Evolutionary conservation across 2,329 filamentous ascomycete species (phyloP).

Genomic region (Neonectria punicea): DNA sequence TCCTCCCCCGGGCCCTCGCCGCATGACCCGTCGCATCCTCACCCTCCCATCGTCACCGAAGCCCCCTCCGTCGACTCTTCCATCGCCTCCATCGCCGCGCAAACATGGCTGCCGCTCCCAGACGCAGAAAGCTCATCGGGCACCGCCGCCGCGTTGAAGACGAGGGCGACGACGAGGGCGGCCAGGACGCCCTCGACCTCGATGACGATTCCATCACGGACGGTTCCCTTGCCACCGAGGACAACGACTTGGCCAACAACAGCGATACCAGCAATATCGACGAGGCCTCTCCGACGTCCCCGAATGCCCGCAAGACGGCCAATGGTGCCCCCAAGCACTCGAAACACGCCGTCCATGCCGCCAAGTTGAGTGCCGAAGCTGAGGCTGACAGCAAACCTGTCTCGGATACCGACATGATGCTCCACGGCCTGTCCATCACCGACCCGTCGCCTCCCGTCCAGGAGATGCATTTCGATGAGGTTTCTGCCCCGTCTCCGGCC

Average conservation of each 20-base stretch:
- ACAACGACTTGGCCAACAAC: slow-evolving; percentile 67
- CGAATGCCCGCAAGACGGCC: slow-evolving; percentile 53
- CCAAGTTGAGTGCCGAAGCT: slow-evolving; percentile 51
- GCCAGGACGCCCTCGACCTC: slow-evolving; percentile 63
- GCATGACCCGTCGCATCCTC: slow-evolving; percentile 45
- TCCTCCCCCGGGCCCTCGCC: slow-evolving; percentile 32
- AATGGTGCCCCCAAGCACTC: slow-evolving; percentile 54
- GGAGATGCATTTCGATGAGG: slow-evolving; percentile 61
- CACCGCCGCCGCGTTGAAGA: slow-evolving; percentile 76
- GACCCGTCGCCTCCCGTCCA: slow-evolving; percentile 54
- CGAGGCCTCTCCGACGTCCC: slow-evolving; percentile 63
- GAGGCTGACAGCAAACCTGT: slow-evolving; percentile 47
- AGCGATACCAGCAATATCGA: slow-evolving; percentile 74
- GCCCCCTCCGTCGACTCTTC: slow-evolving; percentile 45
- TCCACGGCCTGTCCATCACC: slow-evolving; percentile 62
- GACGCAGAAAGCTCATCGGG: slow-evolving; percentile 73
- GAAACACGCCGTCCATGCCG: slow-evolving; percentile 48
- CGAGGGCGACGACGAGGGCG: slow-evolving; percentile 75
- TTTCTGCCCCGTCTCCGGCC: slow-evolving; percentile 48
- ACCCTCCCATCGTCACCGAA: slow-evolving; percentile 43
- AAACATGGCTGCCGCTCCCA: slow-evolving; percentile 54
- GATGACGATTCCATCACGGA: slow-evolving; percentile 75
- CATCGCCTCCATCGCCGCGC: slow-evolving; percentile 41
- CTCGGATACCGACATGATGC: slow-evolving; percentile 68
- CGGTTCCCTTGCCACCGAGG: slow-evolving; percentile 70